Percentiles rank a stretch among this genome's conserved stretches.
Evolutionary conservation across 225 moss, liverwort and hornwort genomes (phyloP).

Genomic region (Polytrichum commune): DNA sequence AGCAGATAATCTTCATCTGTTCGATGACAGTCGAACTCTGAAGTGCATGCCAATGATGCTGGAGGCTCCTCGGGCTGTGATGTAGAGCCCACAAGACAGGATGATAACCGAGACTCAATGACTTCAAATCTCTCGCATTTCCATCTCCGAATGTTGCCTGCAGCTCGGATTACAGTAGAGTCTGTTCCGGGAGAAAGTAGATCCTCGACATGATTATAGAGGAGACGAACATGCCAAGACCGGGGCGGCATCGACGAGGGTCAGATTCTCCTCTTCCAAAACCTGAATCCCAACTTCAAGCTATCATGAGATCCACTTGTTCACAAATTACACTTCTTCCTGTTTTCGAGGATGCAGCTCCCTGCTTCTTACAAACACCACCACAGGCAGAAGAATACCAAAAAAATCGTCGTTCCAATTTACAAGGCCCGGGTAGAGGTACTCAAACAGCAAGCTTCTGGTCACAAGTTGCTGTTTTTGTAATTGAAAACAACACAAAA

Average conservation of each 20-base stretch:
- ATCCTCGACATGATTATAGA: conserved; percentile 28
- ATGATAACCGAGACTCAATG: conserved; percentile 22
- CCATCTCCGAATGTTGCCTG: conserved; percentile 19
- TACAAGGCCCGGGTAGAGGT: too few species aligned
- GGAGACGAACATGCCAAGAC: conserved; percentile 23
- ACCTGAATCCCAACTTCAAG: conserved; percentile 18
- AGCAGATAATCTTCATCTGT: conserved; percentile 8
- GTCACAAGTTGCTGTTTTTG: too few species aligned
- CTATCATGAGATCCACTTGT: conserved; percentile 21
- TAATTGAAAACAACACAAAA: too few species aligned
- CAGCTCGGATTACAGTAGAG: conserved; percentile 16
- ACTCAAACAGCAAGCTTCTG: too few species aligned
- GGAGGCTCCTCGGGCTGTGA: conserved; percentile 17
- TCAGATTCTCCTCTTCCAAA: conserved; percentile 20
- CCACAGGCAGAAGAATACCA: too few species aligned
- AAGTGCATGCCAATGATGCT: conserved; percentile 11
- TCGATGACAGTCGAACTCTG: conserved; percentile 7
- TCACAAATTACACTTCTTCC: not conserved
- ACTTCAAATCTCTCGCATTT: conserved; percentile 16
- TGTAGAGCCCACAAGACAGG: conserved; percentile 15
- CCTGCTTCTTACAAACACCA: too few species aligned
- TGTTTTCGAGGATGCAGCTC: too few species aligned
- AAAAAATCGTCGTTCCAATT: too few species aligned
- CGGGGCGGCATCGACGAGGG: conserved; percentile 40
- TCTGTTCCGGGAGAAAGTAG: conserved; percentile 25